Evolutionary conservation across 202 grass and related monocot genomes (phyloP), one percentile per base, ranked within the genome.

Genomic region (Musa balbisiana): DNA sequence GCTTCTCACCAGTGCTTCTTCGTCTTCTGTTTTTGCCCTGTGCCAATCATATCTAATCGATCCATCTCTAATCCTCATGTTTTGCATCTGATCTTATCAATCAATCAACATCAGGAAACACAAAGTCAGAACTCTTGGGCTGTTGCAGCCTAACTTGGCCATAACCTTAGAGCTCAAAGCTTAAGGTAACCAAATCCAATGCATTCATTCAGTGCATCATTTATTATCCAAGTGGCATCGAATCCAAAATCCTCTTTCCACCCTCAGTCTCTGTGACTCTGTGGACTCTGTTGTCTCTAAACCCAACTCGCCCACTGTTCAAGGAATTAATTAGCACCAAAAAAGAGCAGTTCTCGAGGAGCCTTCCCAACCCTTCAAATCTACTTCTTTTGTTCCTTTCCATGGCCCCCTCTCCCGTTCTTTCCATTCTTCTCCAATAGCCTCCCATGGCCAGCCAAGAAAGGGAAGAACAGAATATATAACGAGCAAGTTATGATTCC

Each of bases 401-500:
- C 52, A 13, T 8, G 9, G 23, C 51, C 13, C 49, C 43, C 43
- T 51, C 33, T 8, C 43, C 3, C 6, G n/a, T 11, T 23, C 69
- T 53, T 52, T 19, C 8, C 19, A 11, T 51, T 51, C 43, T 51
- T 52, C 69, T 71, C 19, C 69, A 71, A 14, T 29, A 66, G 24
- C 63, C 56, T n/a, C 24, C 69, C 69, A 53, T n/a, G 6, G 49
- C 19, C 69, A 53, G 51, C 8, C 8, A 6, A 51, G 49, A 52
- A 71, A n/a, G 17, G 24, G 68, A 71, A 52, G 49, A 71, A 17
- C 43, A 51, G 22, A 20, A 20, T 14, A 20, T 51, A 71, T 52
- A 50, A 72, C 33, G 49, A 10, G 26, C 49, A 75, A 82, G 76
- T 80, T 52, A 87, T 80, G 84, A 87, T 87, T 87, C 76, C 69